These are phyloP conservation scores for Colletotrichum orbiculare DNA, from an alignment of 2,329 filamentous ascomycete genomes.

Conservation along the genomic window DNA sequence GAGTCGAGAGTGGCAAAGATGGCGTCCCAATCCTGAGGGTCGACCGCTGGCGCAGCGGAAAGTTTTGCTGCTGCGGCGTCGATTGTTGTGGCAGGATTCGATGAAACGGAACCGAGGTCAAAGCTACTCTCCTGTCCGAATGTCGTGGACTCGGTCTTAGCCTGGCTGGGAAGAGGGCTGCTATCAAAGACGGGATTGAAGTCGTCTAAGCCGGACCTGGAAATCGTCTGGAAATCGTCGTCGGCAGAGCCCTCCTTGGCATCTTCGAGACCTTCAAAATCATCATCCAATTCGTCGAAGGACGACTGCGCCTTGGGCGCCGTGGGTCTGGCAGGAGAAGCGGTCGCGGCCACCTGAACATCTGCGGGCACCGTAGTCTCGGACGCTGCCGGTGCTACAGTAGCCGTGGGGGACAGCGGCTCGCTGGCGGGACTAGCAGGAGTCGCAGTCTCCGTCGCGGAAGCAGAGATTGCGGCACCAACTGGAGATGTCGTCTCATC, in stretches of 20 bases:
- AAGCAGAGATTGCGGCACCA: constrained; percentile 45
- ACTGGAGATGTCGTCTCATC: constrained; percentile 32
- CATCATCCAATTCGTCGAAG: constrained; percentile 82
- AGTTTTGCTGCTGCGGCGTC: constrained; percentile 50
- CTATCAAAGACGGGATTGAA: constrained; percentile 88
- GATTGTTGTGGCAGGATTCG: constrained; percentile 44
- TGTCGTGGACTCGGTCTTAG: constrained; percentile 63
- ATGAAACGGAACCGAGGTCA: constrained; percentile 64
- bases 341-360: background rate
- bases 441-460: background rate
- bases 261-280: constrained; percentile 86
- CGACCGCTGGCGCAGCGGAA: constrained; percentile 47
- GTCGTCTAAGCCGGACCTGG: constrained; percentile 77
- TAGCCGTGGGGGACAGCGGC: constrained; percentile 37
- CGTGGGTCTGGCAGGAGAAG: constrained; percentile 43
- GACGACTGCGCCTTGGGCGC: constrained; percentile 56
- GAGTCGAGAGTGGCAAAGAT: constrained; percentile 87
- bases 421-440: constrained; percentile 14
- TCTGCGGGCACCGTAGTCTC: constrained; percentile 8
- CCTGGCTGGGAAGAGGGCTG: constrained; percentile 64
- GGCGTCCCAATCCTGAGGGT: constrained; percentile 89
- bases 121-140: constrained; percentile 69
- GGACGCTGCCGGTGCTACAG: constrained; percentile 9
- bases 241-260: constrained; percentile 84
- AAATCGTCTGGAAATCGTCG: constrained; percentile 82